Base-by-base conservation (phyloP, 2,329 filamentous ascomycete genomes). In the Sclerotinia spermophila region DNA sequence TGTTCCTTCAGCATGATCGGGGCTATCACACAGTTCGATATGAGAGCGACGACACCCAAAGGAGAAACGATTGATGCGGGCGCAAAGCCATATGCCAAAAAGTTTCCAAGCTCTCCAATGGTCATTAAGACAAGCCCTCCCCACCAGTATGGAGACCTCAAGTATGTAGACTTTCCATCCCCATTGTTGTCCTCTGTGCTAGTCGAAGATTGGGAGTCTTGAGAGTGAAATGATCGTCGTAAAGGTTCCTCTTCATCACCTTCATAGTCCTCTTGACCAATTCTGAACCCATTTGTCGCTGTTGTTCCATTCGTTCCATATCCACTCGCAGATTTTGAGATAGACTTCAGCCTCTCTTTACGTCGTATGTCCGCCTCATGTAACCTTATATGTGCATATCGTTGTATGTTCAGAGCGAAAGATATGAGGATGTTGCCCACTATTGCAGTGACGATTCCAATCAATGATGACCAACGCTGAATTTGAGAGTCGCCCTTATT, bases 1-100 rank as follows among this genome's bases (percentile, higher is more conserved):
- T 85, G 86, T 82, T 99, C 96, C 78, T 97, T 94, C 75, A 99
- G 90, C 84, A 99, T 90, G 73, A 96, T 89, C 0, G 96, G 96
- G 3, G 96, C 96, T 79, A 99, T 97, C 72, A 99, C 88, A 81
- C 96, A 99, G 82, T 99, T 99, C 59, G 94, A 97, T 60, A 99
- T 90, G 73, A 99, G 84, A 2, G 96, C 96, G 19, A 99, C 96
- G n/a, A 99, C 96, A 15, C 96, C 96, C 8, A 99, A 85, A 0
- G 96, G 96, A 45, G 94, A 97, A 56, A 99, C 96, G 77, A 99
- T 97, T 21, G 96, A 98, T 11, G 96, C 96, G 5, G 96, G 96
- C 42, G 96, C 96, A 80, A 99, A 99, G 35, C 96, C 96, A 78
- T 99, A 99, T 0, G 96, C 96, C 73, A 99, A 83, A 79, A 99